phyloP scores from a whole-genome alignment of 768 basidiomycete species.

The Termitomyces sp. region DNA sequence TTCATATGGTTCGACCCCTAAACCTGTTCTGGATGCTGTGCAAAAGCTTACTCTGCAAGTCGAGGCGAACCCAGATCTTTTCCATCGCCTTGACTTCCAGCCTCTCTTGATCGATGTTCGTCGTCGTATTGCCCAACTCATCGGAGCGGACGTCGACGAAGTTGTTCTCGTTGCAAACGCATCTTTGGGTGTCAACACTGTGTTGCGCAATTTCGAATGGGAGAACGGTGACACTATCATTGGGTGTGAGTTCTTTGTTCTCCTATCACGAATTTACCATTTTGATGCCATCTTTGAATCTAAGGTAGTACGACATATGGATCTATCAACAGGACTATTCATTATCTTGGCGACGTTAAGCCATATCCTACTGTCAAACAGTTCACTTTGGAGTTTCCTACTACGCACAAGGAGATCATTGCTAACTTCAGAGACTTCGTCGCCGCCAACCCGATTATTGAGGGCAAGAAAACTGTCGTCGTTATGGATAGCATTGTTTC shows the following conservation, averaged over 20 bases:
- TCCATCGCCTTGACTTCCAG: slow-evolving; percentile 27
- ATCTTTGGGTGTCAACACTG: slow-evolving; percentile 52
- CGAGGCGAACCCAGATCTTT: slow-evolving; percentile 49
- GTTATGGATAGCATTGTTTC: slow-evolving; percentile 66
- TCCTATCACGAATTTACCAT: neutral
- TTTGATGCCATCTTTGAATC: neutral
- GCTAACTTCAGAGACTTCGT: slow-evolving; percentile 27
- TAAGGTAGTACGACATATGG: slow-evolving; percentile 31
- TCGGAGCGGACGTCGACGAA: slow-evolving; percentile 39
- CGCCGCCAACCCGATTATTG: slow-evolving; percentile 4
- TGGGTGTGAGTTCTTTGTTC: slow-evolving; percentile 27
- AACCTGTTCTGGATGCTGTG: slow-evolving; percentile 36
- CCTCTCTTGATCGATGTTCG: slow-evolving; percentile 30
- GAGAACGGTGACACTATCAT: slow-evolving; percentile 56
- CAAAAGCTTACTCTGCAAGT: slow-evolving; percentile 26
- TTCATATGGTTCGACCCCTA: slow-evolving; percentile 44
- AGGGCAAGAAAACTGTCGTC: slow-evolving; percentile 45
- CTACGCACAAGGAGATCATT: slow-evolving; percentile 36
- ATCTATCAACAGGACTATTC: slow-evolving; percentile 44
- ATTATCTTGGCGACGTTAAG: slow-evolving; percentile 47
- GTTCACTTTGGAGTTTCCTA: slow-evolving; percentile 52
- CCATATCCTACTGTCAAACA: slow-evolving; percentile 46
- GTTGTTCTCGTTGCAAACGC: slow-evolving; percentile 51
- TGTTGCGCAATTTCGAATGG: slow-evolving; percentile 60
- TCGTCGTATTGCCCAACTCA: slow-evolving; percentile 39